Percentiles rank a stretch among this genome's conserved stretches.
Conservation (phyloP, 768 basidiomycete species). For the Asterophora lycoperdoides region DNA sequence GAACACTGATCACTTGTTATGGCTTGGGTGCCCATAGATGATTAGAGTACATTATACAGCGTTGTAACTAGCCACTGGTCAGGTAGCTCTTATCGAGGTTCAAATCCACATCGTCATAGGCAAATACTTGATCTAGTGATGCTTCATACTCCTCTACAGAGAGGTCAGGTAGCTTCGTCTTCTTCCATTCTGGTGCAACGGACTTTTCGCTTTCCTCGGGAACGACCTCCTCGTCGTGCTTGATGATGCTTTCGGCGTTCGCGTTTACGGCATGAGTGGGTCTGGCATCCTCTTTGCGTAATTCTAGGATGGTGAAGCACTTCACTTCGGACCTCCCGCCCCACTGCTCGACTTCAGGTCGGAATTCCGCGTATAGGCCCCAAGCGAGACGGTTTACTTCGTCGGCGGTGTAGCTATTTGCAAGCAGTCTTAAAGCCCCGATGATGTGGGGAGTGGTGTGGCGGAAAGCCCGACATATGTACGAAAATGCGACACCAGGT, state of each 20-base stretch:
- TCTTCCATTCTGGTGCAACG: conserved; percentile 34
- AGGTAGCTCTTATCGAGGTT: conserved; percentile 18
- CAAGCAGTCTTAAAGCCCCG: conserved; percentile 71
- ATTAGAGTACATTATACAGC: conserved; percentile 15
- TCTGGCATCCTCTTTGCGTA: conserved; percentile 36
- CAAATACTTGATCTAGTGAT: conserved; percentile 41
- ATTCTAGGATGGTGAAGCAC: conserved; percentile 61
- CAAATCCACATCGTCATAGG: conserved; percentile 45
- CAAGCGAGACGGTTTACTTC: conserved; percentile 69
- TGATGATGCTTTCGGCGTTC: conserved; percentile 13
- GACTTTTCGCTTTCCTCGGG: conserved; percentile 18
- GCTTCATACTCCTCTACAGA: conserved; percentile 53
- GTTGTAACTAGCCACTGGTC: conserved; percentile 12
- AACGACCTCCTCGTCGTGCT: conserved; percentile 13
- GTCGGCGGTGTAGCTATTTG: conserved; percentile 49
- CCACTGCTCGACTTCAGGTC: conserved; percentile 81
- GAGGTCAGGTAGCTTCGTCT: conserved; percentile 25
- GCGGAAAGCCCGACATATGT: conserved; percentile 74
- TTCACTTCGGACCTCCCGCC: conserved; percentile 74
- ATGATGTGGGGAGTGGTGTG: conserved; percentile 76
- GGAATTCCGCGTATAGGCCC: conserved; percentile 80
- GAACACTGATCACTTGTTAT: not conserved
- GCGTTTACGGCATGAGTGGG: conserved; percentile 11
- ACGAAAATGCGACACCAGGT: conserved; percentile 76
- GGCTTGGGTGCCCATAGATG: conserved; percentile 14